Percentiles rank a stretch among this genome's conserved stretches.
These are phyloP conservation scores for Fomitopsis palustris DNA, from an alignment of 1,284 basidiomycete genomes.

Conservation along the genomic window DNA sequence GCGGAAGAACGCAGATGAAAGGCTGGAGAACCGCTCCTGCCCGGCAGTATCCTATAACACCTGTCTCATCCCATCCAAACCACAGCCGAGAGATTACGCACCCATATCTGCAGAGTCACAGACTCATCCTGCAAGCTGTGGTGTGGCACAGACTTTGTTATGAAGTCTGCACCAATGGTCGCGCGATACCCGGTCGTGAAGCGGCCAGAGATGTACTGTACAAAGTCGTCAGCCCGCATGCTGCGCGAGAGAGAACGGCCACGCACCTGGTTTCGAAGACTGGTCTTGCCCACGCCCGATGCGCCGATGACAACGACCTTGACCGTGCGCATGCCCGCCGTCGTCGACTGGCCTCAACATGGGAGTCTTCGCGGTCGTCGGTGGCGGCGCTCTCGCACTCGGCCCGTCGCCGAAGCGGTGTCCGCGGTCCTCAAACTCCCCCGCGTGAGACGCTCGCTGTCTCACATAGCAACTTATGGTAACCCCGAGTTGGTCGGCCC, in stretches of 20 bases:
- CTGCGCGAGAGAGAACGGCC: not conserved
- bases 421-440: not conserved
- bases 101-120: slow-evolving; percentile 79
- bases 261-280: slow-evolving; percentile 64
- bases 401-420: not conserved
- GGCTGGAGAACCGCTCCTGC: slow-evolving; percentile 79
- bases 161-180: slow-evolving; percentile 84
- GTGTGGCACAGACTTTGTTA: slow-evolving; percentile 66
- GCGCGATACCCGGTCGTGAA: slow-evolving; percentile 76
- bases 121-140: slow-evolving; percentile 47
- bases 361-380: not conserved
- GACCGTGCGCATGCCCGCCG: slow-evolving; percentile 52
- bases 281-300: slow-evolving; percentile 77
- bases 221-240: not conserved
- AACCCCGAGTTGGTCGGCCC: not conserved
- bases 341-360: slow-evolving; percentile 10
- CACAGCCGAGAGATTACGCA: slow-evolving; percentile 30
- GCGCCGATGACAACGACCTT: slow-evolving; percentile 77
- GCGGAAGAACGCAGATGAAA: slow-evolving; percentile 79
- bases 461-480: not conserved
- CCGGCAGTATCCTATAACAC: slow-evolving; percentile 65
- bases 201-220: slow-evolving; percentile 67
- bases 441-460: not conserved
- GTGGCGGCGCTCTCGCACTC: not conserved
- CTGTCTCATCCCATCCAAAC: not conserved